Evolutionary conservation across 2,329 filamentous ascomycete species (phyloP), one percentile per base, ranked within the genome.

Genomic region (Botrytis deweyae): DNA sequence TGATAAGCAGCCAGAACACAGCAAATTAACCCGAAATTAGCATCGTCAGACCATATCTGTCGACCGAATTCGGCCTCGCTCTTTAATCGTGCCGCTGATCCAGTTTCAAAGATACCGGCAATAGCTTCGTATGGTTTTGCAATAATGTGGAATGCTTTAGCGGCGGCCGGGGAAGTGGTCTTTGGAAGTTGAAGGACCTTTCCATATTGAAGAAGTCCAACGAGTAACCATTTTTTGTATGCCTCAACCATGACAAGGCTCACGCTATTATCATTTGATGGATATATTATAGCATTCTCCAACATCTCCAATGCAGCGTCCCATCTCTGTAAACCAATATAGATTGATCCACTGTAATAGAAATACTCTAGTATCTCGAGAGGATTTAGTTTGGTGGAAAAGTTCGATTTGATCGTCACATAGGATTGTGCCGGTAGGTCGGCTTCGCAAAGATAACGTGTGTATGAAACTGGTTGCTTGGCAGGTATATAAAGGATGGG

Each of bases 171-270:
- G 68, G 87, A 86, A 12, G 88, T 87, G 65, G 88, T 87, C 58
- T 86, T 84, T 0, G 93, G 92, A 16, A 89, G 80, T 0, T 82
- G 77, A 2, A 84, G 83, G 7, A 85, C 84, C 78, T 86, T 88
- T 77, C 94, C 95, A 71, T 90, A 84, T 10, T 88, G 86, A 29
- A 99, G 84, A 72, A 98, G 86, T 71, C 90, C 89, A 16, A 94
- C 87, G 25, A 99, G 84, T 14, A 97, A 81, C 92, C 94, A 98
- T 82, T 95, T 97, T 84, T 95, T 97, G 85, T 97, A 95, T 9
- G 93, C 93, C 77, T 97, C 94, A 6, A 92, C 86, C 92, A 96
- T 96, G 69, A 97, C 87, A 81, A 90, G 91, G 82, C 91, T 95
- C 20, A 89, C 86, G 52, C 89, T 86, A 46, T 86, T 84, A 33